A percentile compares a stretch with the other conserved stretches of the same genome.
Conservation (phyloP, 768 basidiomycete species). For the Kwoniella dendrophila region DNA sequence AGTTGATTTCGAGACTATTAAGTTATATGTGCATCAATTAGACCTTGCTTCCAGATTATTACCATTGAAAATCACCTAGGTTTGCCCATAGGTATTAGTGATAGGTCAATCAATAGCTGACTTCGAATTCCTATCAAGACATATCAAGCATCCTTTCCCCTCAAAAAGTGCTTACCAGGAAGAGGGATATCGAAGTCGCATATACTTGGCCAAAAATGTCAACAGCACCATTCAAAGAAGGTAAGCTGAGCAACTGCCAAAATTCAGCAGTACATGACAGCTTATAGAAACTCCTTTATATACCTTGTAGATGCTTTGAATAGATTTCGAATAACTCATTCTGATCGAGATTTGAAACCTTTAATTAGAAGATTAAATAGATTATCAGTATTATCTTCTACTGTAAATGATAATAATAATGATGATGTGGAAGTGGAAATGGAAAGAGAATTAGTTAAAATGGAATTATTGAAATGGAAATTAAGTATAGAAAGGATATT, state of each 20-base stretch:
- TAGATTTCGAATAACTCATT: constrained; percentile 46
- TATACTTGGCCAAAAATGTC: constrained; percentile 2
- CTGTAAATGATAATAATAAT: background rate
- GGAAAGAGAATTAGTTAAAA: constrained; percentile 36
- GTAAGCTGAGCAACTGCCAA: background rate
- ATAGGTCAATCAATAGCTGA: no score
- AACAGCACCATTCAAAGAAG: constrained; percentile 23
- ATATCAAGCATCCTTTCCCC: no score
- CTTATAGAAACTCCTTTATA: background rate
- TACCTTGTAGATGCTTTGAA: constrained; percentile 38
- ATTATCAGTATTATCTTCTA: constrained; percentile 20
- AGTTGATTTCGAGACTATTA: no score
- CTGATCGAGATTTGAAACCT: constrained; percentile 44
- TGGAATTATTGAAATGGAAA: constrained; percentile 47
- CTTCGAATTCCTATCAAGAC: no score
- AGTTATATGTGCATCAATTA: no score
- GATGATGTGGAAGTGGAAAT: constrained; percentile 9
- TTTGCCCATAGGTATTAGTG: no score
- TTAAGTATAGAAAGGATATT: constrained; percentile 37
- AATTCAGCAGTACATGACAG: background rate
- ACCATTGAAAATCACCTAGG: no score
- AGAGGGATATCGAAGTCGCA: no score
- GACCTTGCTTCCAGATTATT: no score
- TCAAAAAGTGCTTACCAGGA: no score
- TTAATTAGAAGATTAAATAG: constrained; percentile 38